Conservation (phyloP, 495 filamentous ascomycete genomes). For the Daldinia caldariorum region DNA sequence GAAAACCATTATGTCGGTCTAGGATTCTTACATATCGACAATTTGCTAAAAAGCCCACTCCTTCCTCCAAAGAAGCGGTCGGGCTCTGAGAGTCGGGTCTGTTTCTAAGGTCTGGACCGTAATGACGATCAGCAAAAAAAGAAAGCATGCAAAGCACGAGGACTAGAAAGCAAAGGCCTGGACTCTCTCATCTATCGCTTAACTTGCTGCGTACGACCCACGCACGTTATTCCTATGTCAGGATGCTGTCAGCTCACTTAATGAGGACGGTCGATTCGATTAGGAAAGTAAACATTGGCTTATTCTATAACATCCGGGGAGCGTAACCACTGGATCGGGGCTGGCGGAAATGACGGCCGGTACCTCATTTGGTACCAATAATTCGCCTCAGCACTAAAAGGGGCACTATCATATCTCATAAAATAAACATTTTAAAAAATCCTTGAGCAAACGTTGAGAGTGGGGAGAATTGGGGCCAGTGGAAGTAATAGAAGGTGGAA, state of each 20-base stretch:
- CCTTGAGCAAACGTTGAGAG: background rate
- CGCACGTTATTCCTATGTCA: conserved; percentile 43
- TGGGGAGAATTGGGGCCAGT: conserved; percentile 9
- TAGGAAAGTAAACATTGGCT: conserved; percentile 12
- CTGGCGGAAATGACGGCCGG: conserved; percentile 25
- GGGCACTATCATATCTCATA: conserved; percentile 41
- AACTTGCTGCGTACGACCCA: conserved; percentile 15
- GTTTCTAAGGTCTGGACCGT: conserved; percentile 11
- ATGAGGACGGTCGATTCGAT: conserved; percentile 1
- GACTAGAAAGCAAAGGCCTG: conserved; percentile 18
- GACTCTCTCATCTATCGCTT: conserved; percentile 32
- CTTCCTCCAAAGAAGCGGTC: conserved; percentile 15
- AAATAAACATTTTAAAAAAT: conserved; percentile 18
- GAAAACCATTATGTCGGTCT: conserved; percentile 27
- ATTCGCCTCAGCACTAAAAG: conserved; percentile 36
- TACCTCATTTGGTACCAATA: conserved; percentile 27
- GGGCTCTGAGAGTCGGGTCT: conserved; percentile 16
- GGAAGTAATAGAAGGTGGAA: conserved; percentile 29
- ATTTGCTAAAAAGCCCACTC: conserved; percentile 1
- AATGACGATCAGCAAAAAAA: conserved; percentile 27
- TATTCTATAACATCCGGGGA: conserved; percentile 11
- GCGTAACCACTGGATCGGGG: conserved; percentile 36
- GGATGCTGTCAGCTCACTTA: conserved; percentile 36
- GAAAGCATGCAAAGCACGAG: conserved; percentile 17
- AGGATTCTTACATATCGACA: conserved; percentile 8